A percentile compares a stretch with the other conserved stretches of the same genome.
These are phyloP conservation scores for Vitis rupestris DNA, from an alignment of 164 flowering plant species.

Conservation along the genomic window DNA sequence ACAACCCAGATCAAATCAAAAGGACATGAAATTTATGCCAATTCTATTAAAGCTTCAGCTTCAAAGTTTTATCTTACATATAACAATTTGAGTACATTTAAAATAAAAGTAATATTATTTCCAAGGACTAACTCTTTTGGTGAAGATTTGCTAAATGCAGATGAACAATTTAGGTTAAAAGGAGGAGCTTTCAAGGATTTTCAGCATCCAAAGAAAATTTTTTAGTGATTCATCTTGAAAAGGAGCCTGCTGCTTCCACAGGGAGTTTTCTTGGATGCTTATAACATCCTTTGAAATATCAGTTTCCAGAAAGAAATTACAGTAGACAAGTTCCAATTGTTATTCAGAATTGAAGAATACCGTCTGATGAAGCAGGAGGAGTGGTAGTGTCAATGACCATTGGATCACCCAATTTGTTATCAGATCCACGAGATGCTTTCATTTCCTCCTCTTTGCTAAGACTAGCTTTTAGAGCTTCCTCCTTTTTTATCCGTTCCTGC, in stretches of 20 bases:
- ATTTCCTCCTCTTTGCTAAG: slow-evolving; percentile 73
- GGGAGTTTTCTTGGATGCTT: background rate
- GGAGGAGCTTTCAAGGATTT: too few species aligned
- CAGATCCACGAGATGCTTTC: slow-evolving; percentile 61
- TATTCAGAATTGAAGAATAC: slow-evolving; percentile 36
- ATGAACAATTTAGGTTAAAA: too few species aligned
- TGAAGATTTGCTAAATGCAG: too few species aligned
- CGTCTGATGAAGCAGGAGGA: slow-evolving; percentile 46
- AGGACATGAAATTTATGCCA: too few species aligned
- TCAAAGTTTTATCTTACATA: too few species aligned
- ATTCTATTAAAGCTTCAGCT: too few species aligned
- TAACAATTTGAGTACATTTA: too few species aligned
- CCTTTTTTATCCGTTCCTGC: slow-evolving; percentile 78
- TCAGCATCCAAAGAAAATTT: too few species aligned
- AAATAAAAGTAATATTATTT: too few species aligned
- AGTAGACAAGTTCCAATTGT: background rate
- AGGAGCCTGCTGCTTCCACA: background rate
- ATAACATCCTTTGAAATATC: background rate
- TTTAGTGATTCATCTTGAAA: background rate
- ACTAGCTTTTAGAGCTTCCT: slow-evolving; percentile 86
- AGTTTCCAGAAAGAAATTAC: background rate
- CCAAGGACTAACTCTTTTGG: too few species aligned
- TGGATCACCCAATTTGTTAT: slow-evolving; percentile 56
- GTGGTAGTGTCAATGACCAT: slow-evolving; percentile 67
- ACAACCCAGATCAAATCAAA: too few species aligned